These are phyloP conservation scores for Candida multigemmis DNA, from an alignment of 805 yeast genomes.

Conservation along the genomic window DNA sequence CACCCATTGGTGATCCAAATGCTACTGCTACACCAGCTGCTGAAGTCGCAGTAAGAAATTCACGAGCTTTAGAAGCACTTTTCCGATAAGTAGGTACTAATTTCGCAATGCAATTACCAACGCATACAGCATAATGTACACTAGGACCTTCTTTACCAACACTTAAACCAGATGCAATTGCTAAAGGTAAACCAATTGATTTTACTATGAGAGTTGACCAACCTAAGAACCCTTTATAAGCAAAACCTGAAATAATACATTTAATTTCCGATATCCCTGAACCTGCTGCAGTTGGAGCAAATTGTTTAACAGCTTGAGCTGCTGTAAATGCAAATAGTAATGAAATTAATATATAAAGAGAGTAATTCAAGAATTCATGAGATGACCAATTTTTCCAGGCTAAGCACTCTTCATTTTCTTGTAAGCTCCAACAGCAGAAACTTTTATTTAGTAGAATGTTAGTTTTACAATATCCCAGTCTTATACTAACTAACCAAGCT, in stretches of 20 bases:
- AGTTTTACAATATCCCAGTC: slow-evolving; percentile 68
- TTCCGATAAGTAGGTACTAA: slow-evolving; percentile 36
- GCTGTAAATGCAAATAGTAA: slow-evolving; percentile 54
- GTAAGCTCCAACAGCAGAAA: slow-evolving; percentile 76
- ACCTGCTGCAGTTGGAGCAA: slow-evolving; percentile 92
- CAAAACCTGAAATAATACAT: slow-evolving; percentile 87
- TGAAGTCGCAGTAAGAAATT: slow-evolving; percentile 77
- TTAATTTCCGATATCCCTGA: slow-evolving; percentile 97
- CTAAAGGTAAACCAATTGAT: slow-evolving; percentile 73
- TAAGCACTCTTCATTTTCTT: slow-evolving; percentile 36
- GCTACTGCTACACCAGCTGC: slow-evolving; percentile 99
- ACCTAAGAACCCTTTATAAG: slow-evolving; percentile 66
- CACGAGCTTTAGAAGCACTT: slow-evolving; percentile 39
- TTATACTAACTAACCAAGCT: slow-evolving; percentile 73
- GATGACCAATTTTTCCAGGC: slow-evolving; percentile 67
- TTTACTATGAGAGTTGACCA: slow-evolving; percentile 67
- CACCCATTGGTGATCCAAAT: slow-evolving; percentile 94
- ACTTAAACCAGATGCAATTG: slow-evolving; percentile 87
- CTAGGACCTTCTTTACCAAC: slow-evolving; percentile 98
- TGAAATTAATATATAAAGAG: slow-evolving; percentile 51
- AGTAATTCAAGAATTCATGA: slow-evolving; percentile 37
- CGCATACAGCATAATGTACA: slow-evolving; percentile 96
- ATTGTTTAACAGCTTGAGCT: slow-evolving; percentile 56
- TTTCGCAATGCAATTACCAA: slow-evolving; percentile 72
- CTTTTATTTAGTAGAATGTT: slow-evolving; percentile 62